A percentile compares a stretch with the other conserved stretches of the same genome.
phyloP scores from a whole-genome alignment of 176 grass and related monocot species.

The Oryza officinalis region DNA sequence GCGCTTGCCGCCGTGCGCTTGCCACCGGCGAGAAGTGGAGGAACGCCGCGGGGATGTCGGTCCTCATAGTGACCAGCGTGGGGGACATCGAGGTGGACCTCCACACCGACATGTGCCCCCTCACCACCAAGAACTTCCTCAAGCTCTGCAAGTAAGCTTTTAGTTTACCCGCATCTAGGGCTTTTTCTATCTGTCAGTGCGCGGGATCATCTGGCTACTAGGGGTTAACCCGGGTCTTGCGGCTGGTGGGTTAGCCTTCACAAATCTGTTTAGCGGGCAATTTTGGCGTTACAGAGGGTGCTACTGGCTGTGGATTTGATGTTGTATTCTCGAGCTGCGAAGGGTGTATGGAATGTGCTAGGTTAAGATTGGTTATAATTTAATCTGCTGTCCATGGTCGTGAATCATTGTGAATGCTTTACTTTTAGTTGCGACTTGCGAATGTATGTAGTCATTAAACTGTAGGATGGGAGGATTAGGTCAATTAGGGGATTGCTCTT shows the following conservation, averaged over 20 bases:
- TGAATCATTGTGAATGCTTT: background rate
- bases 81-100: constrained; percentile 90
- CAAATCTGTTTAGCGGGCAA: background rate
- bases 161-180: background rate
- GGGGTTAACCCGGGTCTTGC: background rate
- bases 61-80: constrained; percentile 86
- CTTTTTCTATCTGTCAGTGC: background rate
- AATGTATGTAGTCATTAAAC: too few relatives aligned
- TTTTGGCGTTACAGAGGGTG: background rate
- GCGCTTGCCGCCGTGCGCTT: too few relatives aligned
- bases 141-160: constrained; percentile 59
- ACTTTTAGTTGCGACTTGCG: too few relatives aligned
- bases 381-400: background rate
- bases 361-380: background rate
- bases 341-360: background rate
- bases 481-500: background rate
- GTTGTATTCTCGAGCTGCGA: background rate
- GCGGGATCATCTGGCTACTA: background rate
- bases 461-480: too few relatives aligned
- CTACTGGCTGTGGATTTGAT: background rate
- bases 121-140: constrained; percentile 20
- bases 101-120: constrained; percentile 67
- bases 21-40: background rate
- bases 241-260: background rate
- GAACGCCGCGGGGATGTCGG: constrained; percentile 58